Conservation (phyloP, 768 basidiomycete species). For the Polyporus arcularius region DNA sequence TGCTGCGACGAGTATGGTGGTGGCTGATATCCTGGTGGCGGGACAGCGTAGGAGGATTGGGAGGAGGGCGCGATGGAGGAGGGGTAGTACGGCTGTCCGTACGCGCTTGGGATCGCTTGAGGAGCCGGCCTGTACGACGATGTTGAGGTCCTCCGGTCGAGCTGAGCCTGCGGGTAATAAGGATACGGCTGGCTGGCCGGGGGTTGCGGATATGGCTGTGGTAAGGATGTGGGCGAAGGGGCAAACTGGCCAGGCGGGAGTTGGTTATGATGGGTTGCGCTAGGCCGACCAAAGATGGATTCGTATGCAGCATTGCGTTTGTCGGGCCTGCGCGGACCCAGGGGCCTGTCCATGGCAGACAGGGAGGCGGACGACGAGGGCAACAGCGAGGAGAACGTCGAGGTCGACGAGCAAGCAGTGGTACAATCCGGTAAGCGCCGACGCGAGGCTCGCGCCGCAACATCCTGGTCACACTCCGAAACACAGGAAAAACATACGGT, state of each 20-base stretch:
- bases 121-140: conserved; percentile 40
- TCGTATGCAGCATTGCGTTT: conserved; percentile 84
- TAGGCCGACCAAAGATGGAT: conserved; percentile 83
- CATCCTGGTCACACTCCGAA: background rate
- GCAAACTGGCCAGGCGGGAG: conserved; percentile 25
- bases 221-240: conserved; percentile 35
- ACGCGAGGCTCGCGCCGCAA: conserved; percentile 8
- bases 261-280: conserved; percentile 50
- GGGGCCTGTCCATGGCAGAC: conserved; percentile 48
- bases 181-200: conserved; percentile 26
- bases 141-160: conserved; percentile 52
- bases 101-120: conserved; percentile 26
- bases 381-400: conserved; percentile 8
- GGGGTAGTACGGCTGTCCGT: conserved; percentile 45
- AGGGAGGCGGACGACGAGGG: background rate
- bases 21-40: conserved; percentile 23
- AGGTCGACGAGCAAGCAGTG: conserved; percentile 16
- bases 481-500: background rate
- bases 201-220: conserved; percentile 26
- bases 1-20: conserved; percentile 32
- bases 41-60: conserved; percentile 23
- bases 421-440: conserved; percentile 15
- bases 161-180: conserved; percentile 29
- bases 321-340: conserved; percentile 64
- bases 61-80: conserved; percentile 24